Conservation (phyloP, 371 early-diverging fungal species). For the Rhizopus stolonifer region DNA sequence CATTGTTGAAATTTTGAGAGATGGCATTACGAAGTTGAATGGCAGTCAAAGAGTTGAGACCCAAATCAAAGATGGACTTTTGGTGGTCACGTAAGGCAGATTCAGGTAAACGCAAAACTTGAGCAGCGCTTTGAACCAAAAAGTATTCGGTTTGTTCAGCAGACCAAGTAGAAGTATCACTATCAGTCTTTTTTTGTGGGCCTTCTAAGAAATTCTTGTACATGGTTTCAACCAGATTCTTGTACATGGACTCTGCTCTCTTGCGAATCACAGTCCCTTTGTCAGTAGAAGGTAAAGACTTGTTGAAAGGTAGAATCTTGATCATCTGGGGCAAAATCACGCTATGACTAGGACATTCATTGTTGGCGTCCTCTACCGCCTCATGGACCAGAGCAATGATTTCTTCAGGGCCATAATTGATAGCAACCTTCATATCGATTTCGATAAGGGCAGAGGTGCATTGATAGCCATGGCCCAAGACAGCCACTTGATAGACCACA, state of each 20-base stretch:
- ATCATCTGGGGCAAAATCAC: constrained; percentile 33
- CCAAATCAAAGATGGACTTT: constrained; percentile 28
- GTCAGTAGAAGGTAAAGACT: constrained; percentile 18
- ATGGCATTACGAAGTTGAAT: constrained; percentile 33
- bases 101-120: constrained; percentile 5
- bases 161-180: constrained; percentile 3
- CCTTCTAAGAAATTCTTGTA: constrained; percentile 26
- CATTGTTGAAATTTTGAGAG: constrained; percentile 13
- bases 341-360: constrained; percentile 37
- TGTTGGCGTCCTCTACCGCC: constrained; percentile 36
- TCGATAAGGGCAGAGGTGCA: too few relatives aligned
- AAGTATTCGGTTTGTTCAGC: constrained; percentile 9
- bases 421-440: constrained; percentile 19
- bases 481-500: too few relatives aligned
- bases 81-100: constrained; percentile 3
- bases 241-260: constrained; percentile 15
- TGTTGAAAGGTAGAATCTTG: constrained; percentile 17
- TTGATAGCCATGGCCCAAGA: too few relatives aligned
- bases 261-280: constrained; percentile 25
- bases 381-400: constrained; percentile 19
- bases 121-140: constrained; percentile 4
- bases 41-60: constrained; percentile 24
- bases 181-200: not conserved
- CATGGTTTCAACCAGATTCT: constrained; percentile 26
- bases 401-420: constrained; percentile 21